These are phyloP conservation scores for Paraphoma sp. DNA, from an alignment of 2,329 filamentous ascomycete species.

Conservation along the genomic window DNA sequence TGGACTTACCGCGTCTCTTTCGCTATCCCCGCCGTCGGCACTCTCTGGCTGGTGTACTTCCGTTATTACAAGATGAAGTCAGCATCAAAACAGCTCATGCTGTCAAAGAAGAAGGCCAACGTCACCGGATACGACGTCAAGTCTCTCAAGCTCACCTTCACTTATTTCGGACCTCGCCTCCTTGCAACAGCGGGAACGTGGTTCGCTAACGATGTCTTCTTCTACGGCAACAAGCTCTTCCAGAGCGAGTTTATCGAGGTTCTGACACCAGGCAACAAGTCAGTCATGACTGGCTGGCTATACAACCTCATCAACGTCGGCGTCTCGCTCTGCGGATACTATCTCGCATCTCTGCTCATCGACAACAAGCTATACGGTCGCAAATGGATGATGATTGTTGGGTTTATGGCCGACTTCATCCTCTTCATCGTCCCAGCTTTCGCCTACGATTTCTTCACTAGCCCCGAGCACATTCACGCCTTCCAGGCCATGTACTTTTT, in stretches of 20 bases:
- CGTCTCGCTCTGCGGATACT: slow-evolving; percentile 87
- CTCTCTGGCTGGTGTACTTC: slow-evolving; percentile 94
- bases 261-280: slow-evolving; percentile 71
- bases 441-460: slow-evolving; percentile 83
- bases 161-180: slow-evolving; percentile 84
- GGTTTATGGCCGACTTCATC: slow-evolving; percentile 91
- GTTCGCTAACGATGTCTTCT: slow-evolving; percentile 98
- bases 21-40: slow-evolving; percentile 87
- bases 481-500: slow-evolving; percentile 99
- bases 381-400: slow-evolving; percentile 94
- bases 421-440: slow-evolving; percentile 93
- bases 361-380: slow-evolving; percentile 97
- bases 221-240: slow-evolving; percentile 99
- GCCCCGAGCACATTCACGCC: slow-evolving; percentile 72
- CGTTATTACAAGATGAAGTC: slow-evolving; percentile 93
- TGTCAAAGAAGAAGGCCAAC: slow-evolving; percentile 82
- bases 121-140: slow-evolving; percentile 93
- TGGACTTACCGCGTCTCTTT: slow-evolving; percentile 94
- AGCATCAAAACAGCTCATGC: slow-evolving; percentile 80
- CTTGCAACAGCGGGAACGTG: slow-evolving; percentile 86
- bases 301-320: slow-evolving; percentile 93
- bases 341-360: slow-evolving; percentile 84
- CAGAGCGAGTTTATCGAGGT: slow-evolving; percentile 88
- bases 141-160: slow-evolving; percentile 79
- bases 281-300: slow-evolving; percentile 85